A percentile compares a stretch with the other conserved stretches of the same genome.
phyloP scores from a whole-genome alignment of 2,329 filamentous ascomycete genomes.

The Emmonsiellopsis sp. region DNA sequence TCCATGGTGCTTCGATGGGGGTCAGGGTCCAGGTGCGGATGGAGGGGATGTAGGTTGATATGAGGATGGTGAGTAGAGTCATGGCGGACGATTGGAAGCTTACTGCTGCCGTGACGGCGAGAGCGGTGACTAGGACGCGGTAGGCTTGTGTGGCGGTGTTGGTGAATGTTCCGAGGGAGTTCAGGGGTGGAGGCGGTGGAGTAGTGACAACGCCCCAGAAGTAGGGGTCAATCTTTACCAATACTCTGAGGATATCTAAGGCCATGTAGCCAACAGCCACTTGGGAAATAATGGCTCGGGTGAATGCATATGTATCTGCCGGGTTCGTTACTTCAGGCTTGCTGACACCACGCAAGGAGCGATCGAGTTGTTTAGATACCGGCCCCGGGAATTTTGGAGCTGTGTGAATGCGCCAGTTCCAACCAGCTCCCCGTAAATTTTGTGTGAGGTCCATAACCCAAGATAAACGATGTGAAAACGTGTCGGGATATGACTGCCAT shows the following conservation, averaged over 20 bases:
- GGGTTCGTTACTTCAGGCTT: constrained; percentile 9
- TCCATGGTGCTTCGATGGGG: constrained; percentile 49
- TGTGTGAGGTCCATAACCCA: constrained; percentile 49
- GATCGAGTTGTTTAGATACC: constrained; percentile 17
- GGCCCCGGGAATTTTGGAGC: constrained; percentile 28
- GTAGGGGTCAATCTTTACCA: constrained; percentile 69
- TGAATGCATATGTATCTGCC: constrained; percentile 37
- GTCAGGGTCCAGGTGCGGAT: constrained; percentile 51
- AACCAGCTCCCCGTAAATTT: constrained; percentile 51
- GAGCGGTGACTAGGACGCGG: constrained; percentile 41
- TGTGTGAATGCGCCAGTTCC: constrained; percentile 47
- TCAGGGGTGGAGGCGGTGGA: constrained; percentile 33
- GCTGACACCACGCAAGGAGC: constrained; percentile 7
- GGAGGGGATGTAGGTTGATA: constrained; percentile 39
- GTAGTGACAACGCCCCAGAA: constrained; percentile 53
- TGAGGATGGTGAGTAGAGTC: constrained; percentile 50
- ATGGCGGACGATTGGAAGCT: constrained; percentile 50
- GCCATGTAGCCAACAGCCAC: constrained; percentile 53
- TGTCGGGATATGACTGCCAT: constrained; percentile 47
- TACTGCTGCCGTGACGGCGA: constrained; percentile 52
- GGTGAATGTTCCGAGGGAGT: constrained; percentile 33
- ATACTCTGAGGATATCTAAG: constrained; percentile 59
- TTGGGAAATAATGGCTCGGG: constrained; percentile 36
- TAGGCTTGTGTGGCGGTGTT: constrained; percentile 42
- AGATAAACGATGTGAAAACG: constrained; percentile 44